Base-by-base conservation (phyloP, 495 filamentous ascomycete genomes). In the Hamigera avellanea region DNA sequence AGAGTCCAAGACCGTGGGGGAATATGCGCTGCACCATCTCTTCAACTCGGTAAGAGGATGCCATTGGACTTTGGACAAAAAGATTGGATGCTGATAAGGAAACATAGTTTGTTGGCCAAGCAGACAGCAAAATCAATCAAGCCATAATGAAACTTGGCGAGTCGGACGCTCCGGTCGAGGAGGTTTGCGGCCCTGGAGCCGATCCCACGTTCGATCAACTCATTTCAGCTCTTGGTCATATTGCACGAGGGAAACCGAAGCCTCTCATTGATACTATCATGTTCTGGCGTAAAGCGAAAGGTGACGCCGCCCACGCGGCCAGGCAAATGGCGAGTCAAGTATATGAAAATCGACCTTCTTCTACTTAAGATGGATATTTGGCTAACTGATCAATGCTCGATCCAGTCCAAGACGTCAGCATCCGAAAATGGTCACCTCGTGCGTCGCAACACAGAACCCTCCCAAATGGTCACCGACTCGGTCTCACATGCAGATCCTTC, bases 231-330 rank as follows among this genome's bases (percentile, higher is more conserved):
- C 66, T 96, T 32, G 91, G 91, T 16, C 86, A 89, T 56, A 93
- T 99, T 50, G 85, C 86, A 36, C 81, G 86, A 21, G 80, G 83
- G 48, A 94, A 95, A 46, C 93, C 91, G 3, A 95, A 88, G 48
- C 82, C 85, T n/a, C 57, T 98, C 36, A 94, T 98, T 45, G 89
- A 96, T 57, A 85, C 85, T 8, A 81, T 96, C 43, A 96, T 98
- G 86, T 75, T 86, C 14, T 98, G 91, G 91, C 75, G 93, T 27
- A 95, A 95, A 56, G 78, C 73, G 27, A 95, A 94, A 60, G 89
- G 87, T 45, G 91, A 95, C 59, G 78, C 83, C 8, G 84, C 86
- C 18, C 75, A 70, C 33, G 53, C 56, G 14, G 73, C 73, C 17
- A 66, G 75, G 30, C 62, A 66, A 16, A 72, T 81, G 47, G 64